Percentiles rank a stretch among this genome's conserved stretches.
These are phyloP conservation scores for Aeschynomene evenia DNA, from an alignment of 306 rosid genomes.

Conservation along the genomic window DNA sequence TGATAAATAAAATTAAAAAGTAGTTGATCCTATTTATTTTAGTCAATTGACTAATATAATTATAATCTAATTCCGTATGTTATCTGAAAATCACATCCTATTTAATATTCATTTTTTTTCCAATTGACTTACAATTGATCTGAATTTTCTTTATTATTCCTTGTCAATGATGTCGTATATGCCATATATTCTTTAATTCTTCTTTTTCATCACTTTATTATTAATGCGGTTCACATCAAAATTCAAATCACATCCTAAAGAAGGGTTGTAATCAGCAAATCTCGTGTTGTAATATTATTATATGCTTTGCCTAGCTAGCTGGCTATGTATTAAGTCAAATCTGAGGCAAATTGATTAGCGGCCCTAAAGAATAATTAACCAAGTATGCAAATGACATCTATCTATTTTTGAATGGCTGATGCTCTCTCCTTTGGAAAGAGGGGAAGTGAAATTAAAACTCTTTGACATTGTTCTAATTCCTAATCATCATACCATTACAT, in stretches of 20 bases:
- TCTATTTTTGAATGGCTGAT: not conserved
- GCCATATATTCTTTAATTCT: not conserved
- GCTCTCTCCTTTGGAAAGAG: not conserved
- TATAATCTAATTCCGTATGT: no score
- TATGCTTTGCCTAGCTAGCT: not conserved
- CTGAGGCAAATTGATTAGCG: not conserved
- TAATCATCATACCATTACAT: not conserved
- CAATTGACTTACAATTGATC: not conserved
- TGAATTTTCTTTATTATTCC: not conserved
- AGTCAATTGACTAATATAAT: no score
- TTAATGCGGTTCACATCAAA: not conserved
- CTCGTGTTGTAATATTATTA: not conserved
- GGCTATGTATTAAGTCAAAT: slow-evolving; percentile 16
- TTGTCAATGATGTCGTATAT: not conserved
- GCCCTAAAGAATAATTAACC: not conserved
- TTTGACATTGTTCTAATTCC: not conserved
- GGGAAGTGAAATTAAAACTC: not conserved
- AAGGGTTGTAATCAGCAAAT: not conserved
- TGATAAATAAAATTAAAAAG: no score
- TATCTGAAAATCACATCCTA: no score
- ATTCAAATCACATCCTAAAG: not conserved
- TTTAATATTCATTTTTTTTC: no score
- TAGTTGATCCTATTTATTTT: no score
- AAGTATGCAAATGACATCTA: not conserved
- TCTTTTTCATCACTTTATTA: not conserved